These are phyloP conservation scores for Sphagnum magellanicum DNA, from an alignment of 228 moss, liverwort and hornwort genomes.

Conservation along the genomic window DNA sequence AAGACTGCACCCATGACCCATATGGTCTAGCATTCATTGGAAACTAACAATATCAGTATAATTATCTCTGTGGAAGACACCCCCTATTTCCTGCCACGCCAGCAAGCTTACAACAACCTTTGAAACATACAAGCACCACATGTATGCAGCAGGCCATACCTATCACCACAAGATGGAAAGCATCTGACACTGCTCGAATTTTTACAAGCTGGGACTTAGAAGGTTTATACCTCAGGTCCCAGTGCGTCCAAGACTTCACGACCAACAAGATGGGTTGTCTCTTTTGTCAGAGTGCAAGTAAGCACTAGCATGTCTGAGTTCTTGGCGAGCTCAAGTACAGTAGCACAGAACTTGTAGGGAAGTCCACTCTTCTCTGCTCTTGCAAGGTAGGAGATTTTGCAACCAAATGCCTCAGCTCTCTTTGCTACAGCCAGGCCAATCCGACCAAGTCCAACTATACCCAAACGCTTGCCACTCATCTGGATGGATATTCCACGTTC, in stretches of 20 bases:
- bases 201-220: too few species aligned
- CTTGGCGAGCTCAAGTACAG: slow-evolving; percentile 66
- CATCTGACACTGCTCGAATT: too few species aligned
- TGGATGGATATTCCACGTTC: slow-evolving; percentile 8
- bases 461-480: slow-evolving; percentile 79
- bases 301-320: slow-evolving; percentile 56
- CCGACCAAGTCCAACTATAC: slow-evolving; percentile 73
- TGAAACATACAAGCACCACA: too few species aligned
- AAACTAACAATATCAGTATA: too few species aligned
- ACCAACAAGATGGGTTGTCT: slow-evolving; percentile 50
- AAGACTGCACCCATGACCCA: too few species aligned
- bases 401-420: slow-evolving; percentile 68
- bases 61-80: too few species aligned
- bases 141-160: too few species aligned
- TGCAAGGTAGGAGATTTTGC: slow-evolving; percentile 57
- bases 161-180: too few species aligned
- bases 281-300: slow-evolving; percentile 53
- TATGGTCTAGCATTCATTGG: too few species aligned
- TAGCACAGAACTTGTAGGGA: slow-evolving; percentile 40
- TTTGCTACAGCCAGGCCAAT: slow-evolving; percentile 72
- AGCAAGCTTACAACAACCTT: too few species aligned
- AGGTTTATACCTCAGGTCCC: slow-evolving; percentile 49
- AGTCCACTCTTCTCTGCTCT: slow-evolving; percentile 59
- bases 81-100: too few species aligned
- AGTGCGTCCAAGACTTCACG: slow-evolving; percentile 75